These are phyloP conservation scores for Catunica adiposa DNA, from an alignment of 2,329 filamentous ascomycete genomes.

Conservation along the genomic window DNA sequence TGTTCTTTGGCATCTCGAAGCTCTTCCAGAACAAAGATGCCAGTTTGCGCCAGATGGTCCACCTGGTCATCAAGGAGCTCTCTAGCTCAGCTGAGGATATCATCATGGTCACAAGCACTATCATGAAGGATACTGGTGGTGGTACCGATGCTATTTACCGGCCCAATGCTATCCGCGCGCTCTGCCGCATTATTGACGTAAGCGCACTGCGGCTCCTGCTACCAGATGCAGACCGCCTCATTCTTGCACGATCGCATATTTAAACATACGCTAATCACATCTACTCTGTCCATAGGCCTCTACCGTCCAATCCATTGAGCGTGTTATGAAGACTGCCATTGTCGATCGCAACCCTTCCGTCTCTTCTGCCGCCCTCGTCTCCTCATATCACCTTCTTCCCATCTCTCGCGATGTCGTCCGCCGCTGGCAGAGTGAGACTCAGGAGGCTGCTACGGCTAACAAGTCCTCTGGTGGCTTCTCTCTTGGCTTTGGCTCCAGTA, in stretches of 20 bases:
- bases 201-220: slow-evolving; percentile 20
- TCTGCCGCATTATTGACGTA: slow-evolving; percentile 95
- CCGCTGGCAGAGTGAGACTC: slow-evolving; percentile 96
- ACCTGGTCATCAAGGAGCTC: slow-evolving; percentile 94
- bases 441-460: slow-evolving; percentile 79
- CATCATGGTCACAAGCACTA: slow-evolving; percentile 98
- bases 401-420: slow-evolving; percentile 89
- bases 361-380: slow-evolving; percentile 86
- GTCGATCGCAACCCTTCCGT: slow-evolving; percentile 98
- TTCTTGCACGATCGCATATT: neutral
- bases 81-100: slow-evolving; percentile 92
- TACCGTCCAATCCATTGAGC: slow-evolving; percentile 93
- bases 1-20: slow-evolving; percentile 98
- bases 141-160: slow-evolving; percentile 87
- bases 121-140: slow-evolving; percentile 98
- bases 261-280: neutral
- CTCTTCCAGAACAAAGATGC: slow-evolving; percentile 99
- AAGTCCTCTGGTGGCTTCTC: slow-evolving; percentile 86
- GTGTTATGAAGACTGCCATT: slow-evolving; percentile 96
- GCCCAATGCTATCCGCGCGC: slow-evolving; percentile 85
- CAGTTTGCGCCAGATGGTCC: slow-evolving; percentile 95
- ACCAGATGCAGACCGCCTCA: neutral
- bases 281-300: slow-evolving; percentile 43
- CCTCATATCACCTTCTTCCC: slow-evolving; percentile 91
- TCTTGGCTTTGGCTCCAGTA: slow-evolving; percentile 72